These are phyloP conservation scores for Porcisia deanei DNA, from an alignment of 208 protist species.

Conservation along the genomic window DNA sequence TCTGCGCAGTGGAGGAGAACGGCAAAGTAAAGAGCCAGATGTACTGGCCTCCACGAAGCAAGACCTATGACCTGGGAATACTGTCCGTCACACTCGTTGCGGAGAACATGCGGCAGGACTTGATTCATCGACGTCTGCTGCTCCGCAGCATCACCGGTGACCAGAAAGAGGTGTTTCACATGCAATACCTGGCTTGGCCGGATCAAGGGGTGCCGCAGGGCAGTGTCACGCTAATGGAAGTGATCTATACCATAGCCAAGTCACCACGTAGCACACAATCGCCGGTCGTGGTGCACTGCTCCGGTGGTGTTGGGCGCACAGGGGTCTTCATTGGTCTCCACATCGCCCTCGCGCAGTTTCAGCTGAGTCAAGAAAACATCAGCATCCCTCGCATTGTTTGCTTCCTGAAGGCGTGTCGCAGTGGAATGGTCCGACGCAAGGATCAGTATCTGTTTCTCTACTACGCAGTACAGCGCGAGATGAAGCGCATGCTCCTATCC, in stretches of 20 bases:
- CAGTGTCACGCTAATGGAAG: constrained; percentile 71
- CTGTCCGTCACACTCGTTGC: constrained; percentile 48
- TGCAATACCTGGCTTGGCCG: constrained; percentile 86
- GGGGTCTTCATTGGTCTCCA: constrained; percentile 88
- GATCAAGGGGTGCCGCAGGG: constrained; percentile 85
- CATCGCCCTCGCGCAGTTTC: constrained; percentile 71
- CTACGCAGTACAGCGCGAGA: constrained; percentile 69
- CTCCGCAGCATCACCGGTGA: constrained; percentile 50
- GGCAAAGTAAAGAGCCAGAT: constrained; percentile 75
- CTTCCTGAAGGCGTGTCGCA: constrained; percentile 72
- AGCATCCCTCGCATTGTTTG: constrained; percentile 63
- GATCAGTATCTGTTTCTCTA: constrained; percentile 87
- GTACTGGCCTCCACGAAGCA: constrained; percentile 73
- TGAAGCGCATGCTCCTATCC: constrained; percentile 80
- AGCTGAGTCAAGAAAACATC: constrained; percentile 55
- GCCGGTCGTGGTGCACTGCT: constrained; percentile 86
- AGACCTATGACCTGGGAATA: constrained; percentile 51
- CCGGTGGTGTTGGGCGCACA: constrained; percentile 86
- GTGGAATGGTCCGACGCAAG: constrained; percentile 82
- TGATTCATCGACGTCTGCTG: constrained; percentile 51
- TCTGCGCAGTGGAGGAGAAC: constrained; percentile 69
- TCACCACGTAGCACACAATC: constrained; percentile 43
- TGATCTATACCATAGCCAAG: constrained; percentile 71
- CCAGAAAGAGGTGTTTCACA: constrained; percentile 68
- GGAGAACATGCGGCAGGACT: constrained; percentile 47